A percentile compares a stretch with the other conserved stretches of the same genome.
phyloP scores from a whole-genome alignment of 1,284 basidiomycete genomes.

The Porogramme epimiltina region DNA sequence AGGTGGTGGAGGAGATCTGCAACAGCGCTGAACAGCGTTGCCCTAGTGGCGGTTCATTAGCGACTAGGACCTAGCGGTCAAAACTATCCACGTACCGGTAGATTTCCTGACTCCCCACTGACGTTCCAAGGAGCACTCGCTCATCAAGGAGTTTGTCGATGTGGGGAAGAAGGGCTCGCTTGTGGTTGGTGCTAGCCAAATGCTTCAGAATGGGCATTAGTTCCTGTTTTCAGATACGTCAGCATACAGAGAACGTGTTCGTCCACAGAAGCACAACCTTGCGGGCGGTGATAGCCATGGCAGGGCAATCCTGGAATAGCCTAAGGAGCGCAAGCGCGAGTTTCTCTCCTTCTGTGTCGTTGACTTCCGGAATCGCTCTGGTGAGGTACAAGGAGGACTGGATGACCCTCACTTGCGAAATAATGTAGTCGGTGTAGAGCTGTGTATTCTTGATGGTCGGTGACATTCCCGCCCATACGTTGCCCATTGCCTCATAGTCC shows the following conservation, averaged over 20 bases:
- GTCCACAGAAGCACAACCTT: constrained; percentile 50
- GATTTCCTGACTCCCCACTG: constrained; percentile 81
- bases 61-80: background rate
- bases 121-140: constrained; percentile 86
- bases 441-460: constrained; percentile 74
- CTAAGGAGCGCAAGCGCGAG: constrained; percentile 85
- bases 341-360: constrained; percentile 80
- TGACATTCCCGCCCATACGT: constrained; percentile 88
- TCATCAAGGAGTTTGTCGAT: constrained; percentile 94
- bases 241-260: too few relatives aligned
- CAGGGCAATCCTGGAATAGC: constrained; percentile 92
- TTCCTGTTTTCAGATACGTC: constrained; percentile 62
- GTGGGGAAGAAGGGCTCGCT: constrained; percentile 81
- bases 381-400: constrained; percentile 94
- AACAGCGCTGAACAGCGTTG: constrained; percentile 85
- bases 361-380: constrained; percentile 69
- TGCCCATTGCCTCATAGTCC: constrained; percentile 77
- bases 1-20: constrained; percentile 95
- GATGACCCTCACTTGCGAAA: constrained; percentile 95
- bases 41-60: constrained; percentile 41
- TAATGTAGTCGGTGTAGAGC: constrained; percentile 88
- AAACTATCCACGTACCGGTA: constrained; percentile 56
- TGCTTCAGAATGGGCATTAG: constrained; percentile 93
- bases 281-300: constrained; percentile 81
- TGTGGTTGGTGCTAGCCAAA: constrained; percentile 81